A percentile compares a stretch with the other conserved stretches of the same genome.
Evolutionary conservation across 768 basidiomycete species (phyloP).

Genomic region (Boletus reticulatus): DNA sequence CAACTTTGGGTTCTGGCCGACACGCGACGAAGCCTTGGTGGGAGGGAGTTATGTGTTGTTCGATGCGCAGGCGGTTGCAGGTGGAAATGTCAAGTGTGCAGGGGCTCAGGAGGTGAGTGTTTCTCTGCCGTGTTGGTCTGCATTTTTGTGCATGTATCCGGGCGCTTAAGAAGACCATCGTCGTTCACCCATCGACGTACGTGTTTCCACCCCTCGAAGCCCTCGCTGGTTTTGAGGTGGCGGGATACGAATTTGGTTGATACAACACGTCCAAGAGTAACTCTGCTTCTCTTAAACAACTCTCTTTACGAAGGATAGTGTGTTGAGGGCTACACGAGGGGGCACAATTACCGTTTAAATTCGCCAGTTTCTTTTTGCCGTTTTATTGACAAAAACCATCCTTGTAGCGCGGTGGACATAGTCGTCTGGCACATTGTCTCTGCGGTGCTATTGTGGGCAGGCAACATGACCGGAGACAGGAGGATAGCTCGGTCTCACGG

Average conservation of each 20-base stretch:
- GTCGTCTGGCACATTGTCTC: constrained; percentile 66
- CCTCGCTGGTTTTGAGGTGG: constrained; percentile 50
- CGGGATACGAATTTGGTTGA: constrained; percentile 61
- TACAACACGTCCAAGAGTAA: constrained; percentile 91
- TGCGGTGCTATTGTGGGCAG: constrained; percentile 85
- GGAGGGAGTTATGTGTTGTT: constrained; percentile 90
- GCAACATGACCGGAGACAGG: constrained; percentile 48
- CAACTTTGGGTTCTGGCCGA: constrained; percentile 75
- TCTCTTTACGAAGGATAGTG: constrained; percentile 67
- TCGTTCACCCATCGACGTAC: constrained; percentile 65
- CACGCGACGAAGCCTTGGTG: constrained; percentile 68
- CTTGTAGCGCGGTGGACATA: constrained; percentile 55
- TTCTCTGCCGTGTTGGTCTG: constrained; percentile 2
- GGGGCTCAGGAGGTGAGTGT: constrained; percentile 48
- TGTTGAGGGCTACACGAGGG: constrained; percentile 89
- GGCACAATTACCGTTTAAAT: constrained; percentile 48
- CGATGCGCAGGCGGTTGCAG: constrained; percentile 54
- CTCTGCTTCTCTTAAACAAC: constrained; percentile 75
- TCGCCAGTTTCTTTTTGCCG: background rate
- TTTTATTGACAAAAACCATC: constrained; percentile 18
- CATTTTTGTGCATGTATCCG: constrained; percentile 28
- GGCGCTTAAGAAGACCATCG: constrained; percentile 93
- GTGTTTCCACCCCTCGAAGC: constrained; percentile 42
- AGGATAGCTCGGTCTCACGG: constrained; percentile 30
- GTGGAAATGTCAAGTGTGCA: constrained; percentile 24